Percentiles rank a stretch among this genome's conserved stretches.
These are phyloP conservation scores for Termitomyces sp. DNA, from an alignment of 1,284 basidiomycete species.

Conservation along the genomic window DNA sequence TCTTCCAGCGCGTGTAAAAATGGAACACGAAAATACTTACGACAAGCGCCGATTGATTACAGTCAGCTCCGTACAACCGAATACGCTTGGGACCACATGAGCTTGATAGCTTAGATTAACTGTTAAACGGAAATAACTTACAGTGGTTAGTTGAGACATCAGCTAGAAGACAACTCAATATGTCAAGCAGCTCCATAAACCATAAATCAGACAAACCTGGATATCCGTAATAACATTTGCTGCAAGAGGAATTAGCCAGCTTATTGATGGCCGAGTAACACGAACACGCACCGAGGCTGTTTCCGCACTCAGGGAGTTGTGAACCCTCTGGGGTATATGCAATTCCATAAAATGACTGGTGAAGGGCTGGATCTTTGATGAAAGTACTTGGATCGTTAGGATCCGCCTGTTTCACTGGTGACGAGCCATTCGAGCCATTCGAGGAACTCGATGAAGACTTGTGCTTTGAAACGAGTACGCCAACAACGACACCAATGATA, in stretches of 20 bases:
- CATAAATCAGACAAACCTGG: slow-evolving; percentile 29
- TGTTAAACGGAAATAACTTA: neutral
- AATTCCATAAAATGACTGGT: slow-evolving; percentile 64
- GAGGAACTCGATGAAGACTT: slow-evolving; percentile 13
- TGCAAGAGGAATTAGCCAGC: slow-evolving; percentile 10
- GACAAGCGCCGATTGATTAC: slow-evolving; percentile 43
- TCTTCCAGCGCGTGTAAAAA: neutral
- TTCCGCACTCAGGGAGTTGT: slow-evolving; percentile 43
- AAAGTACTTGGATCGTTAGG: slow-evolving; percentile 62
- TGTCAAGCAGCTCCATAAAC: neutral
- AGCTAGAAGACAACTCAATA: slow-evolving; percentile 27
- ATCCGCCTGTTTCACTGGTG: slow-evolving; percentile 22
- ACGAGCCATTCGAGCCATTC: neutral
- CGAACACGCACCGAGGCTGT: slow-evolving; percentile 31
- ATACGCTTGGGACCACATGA: slow-evolving; percentile 25
- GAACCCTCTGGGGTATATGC: slow-evolving; percentile 59
- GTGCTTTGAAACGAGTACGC: slow-evolving; percentile 46
- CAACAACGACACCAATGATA: slow-evolving; percentile 47
- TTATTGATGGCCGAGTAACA: neutral
- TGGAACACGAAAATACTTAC: slow-evolving; percentile 24
- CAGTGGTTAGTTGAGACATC: slow-evolving; percentile 41
- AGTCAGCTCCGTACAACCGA: slow-evolving; percentile 44
- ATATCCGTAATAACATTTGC: slow-evolving; percentile 43
- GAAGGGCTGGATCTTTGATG: slow-evolving; percentile 50
- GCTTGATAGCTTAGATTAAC: neutral